Evolutionary conservation across 345 rosid species (phyloP).

Genomic region (rapeseed (Brassica napus)): DNA sequence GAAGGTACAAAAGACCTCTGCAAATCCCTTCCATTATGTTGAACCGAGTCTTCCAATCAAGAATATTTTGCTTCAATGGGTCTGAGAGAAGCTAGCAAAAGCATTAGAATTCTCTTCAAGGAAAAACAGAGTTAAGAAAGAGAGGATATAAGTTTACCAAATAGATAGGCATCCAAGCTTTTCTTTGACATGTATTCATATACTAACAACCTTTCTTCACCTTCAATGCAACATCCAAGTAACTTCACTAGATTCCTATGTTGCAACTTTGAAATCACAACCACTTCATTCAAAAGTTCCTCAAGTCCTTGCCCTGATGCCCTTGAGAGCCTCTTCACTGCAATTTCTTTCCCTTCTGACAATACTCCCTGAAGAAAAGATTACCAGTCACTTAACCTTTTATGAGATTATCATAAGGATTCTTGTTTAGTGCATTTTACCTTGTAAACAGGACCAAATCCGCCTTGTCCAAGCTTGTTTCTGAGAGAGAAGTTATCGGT

Average conservation of each 20-base stretch:
- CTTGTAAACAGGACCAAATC: neutral
- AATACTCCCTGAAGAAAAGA: conserved; percentile 48
- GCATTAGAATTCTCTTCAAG: neutral
- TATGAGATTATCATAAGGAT: conserved; percentile 19
- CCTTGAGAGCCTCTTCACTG: conserved; percentile 58
- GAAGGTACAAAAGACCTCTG: conserved; percentile 52
- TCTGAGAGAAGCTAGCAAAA: conserved; percentile 27
- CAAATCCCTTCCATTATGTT: conserved; percentile 51
- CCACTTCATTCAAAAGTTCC: conserved; percentile 62
- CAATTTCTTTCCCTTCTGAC: conserved; percentile 47
- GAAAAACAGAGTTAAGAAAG: conserved; percentile 7
- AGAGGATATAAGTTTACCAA: conserved; percentile 38
- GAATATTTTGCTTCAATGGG: conserved; percentile 18
- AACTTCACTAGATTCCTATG: conserved; percentile 64
- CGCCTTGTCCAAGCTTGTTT: neutral
- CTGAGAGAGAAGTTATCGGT: neutral
- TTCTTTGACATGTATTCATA: conserved; percentile 56
- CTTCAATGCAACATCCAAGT: conserved; percentile 58
- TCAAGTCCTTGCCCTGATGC: conserved; percentile 59
- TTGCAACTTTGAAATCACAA: conserved; percentile 59
- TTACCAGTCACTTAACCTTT: neutral
- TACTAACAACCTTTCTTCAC: conserved; percentile 58
- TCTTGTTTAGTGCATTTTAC: conserved; percentile 25
- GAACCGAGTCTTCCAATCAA: conserved; percentile 47
- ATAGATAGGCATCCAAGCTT: conserved; percentile 47